A percentile compares a stretch with the other conserved stretches of the same genome.
These are phyloP conservation scores for Podospora conica DNA, from an alignment of 495 filamentous ascomycete species.

Conservation along the genomic window DNA sequence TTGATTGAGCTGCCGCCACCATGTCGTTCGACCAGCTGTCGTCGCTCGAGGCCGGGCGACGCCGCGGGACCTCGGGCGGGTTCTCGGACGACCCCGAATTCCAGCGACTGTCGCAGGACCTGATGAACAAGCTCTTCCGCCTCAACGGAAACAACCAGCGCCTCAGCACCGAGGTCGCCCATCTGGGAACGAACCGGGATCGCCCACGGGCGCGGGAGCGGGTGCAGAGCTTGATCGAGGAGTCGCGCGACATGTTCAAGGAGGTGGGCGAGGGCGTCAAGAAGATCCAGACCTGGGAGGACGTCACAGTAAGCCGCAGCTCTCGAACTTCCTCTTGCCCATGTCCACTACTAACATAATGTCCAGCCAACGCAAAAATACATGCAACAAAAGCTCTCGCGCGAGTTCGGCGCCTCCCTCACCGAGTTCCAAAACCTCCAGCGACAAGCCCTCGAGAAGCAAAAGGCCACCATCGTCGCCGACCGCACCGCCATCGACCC, in stretches of 20 bases:
- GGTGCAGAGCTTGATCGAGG: conserved; percentile 77
- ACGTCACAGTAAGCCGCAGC: conserved; percentile 67
- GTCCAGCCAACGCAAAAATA: conserved; percentile 74
- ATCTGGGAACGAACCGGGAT: conserved; percentile 84
- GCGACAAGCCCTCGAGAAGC: conserved; percentile 81
- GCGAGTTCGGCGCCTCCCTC: conserved; percentile 81
- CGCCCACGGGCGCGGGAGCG: conserved; percentile 86
- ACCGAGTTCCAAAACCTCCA: conserved; percentile 88
- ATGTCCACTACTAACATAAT: neutral
- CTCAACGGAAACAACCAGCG: conserved; percentile 81
- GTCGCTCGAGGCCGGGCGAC: conserved; percentile 64
- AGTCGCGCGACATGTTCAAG: conserved; percentile 82
- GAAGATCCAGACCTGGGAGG: conserved; percentile 84
- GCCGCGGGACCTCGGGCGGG: conserved; percentile 38
- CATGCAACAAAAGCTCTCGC: conserved; percentile 87
- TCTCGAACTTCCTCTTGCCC: neutral
- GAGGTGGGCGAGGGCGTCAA: conserved; percentile 89
- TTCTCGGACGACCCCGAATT: conserved; percentile 96
- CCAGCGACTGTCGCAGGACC: conserved; percentile 65
- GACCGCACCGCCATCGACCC: conserved; percentile 60
- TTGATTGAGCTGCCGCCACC: neutral
- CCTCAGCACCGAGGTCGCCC: conserved; percentile 69
- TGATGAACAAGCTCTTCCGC: conserved; percentile 79
- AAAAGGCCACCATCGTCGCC: conserved; percentile 76
- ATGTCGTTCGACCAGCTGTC: conserved; percentile 93